These are phyloP conservation scores for Pseudogymnoascus sp. DNA, from an alignment of 2,329 filamentous ascomycete species.

Conservation along the genomic window DNA sequence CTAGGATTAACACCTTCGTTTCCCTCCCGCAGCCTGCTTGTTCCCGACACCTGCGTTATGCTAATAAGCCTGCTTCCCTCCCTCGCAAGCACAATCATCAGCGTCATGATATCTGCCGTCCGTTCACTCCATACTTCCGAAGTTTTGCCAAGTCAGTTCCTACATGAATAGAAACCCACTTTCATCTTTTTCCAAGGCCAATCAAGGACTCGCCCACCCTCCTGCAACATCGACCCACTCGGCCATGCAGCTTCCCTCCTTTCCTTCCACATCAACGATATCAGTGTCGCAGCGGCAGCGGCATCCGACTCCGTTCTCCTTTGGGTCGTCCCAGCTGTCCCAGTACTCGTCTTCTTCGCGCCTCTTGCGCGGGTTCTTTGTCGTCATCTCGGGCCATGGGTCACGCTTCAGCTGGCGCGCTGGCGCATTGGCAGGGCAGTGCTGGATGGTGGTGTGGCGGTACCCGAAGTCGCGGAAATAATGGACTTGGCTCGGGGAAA, in stretches of 20 bases:
- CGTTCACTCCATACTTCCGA: not conserved
- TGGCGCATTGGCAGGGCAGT: conserved; percentile 93
- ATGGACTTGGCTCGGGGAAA: conserved; percentile 77
- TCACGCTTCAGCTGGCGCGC: conserved; percentile 72
- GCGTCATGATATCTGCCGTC: not conserved
- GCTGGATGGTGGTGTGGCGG: conserved; percentile 95
- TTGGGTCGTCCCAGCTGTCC: conserved; percentile 75
- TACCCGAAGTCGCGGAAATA: conserved; percentile 99
- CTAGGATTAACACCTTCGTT: not conserved
- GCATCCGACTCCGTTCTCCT: conserved; percentile 95
- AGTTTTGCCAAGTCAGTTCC: not conserved
- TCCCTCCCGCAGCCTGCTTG: not conserved
- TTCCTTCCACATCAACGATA: conserved; percentile 94
- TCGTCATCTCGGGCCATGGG: conserved; percentile 76
- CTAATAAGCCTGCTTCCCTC: not conserved
- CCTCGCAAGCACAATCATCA: not conserved
- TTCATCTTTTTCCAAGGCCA: not conserved
- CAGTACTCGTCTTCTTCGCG: conserved; percentile 94
- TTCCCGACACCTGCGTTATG: not conserved
- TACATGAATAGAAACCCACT: not conserved
- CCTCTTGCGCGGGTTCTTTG: conserved; percentile 70
- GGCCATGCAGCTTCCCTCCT: conserved; percentile 86
- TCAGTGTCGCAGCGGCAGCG: conserved; percentile 95
- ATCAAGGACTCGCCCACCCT: conserved; percentile 59
- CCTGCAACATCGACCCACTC: conserved; percentile 98